Evolutionary conservation across 1,139 yeast species (phyloP), one percentile per base, ranked within the genome.

Genomic region (Taiozyma onychis): DNA sequence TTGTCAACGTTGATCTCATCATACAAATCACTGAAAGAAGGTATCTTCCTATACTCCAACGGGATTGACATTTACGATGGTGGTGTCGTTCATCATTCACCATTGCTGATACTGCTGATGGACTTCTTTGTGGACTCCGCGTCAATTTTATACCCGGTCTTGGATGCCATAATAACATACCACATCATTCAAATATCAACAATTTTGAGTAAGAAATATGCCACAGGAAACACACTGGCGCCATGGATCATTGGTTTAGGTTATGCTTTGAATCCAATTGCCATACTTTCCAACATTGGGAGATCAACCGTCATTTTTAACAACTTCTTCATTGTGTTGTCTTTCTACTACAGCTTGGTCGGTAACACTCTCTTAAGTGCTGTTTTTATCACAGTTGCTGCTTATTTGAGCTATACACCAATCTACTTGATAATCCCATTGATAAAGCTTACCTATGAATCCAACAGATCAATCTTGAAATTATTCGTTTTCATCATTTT

Each of bases 51-150:
- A 54, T 69, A 80, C 51, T 66, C 74, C n/a, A 77, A 82, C 55
- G 75, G 76, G 14, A 73, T 85, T 46, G 77, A 84, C 52, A 81
- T 91, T 6, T 91, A 90, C 61, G 81, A 81, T 53, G 96, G 96
- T 21, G 96, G 96, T 2, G 83, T 88, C 32, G 88, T 86, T 45
- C 95, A 90, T 65, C 95, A 89, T 62, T 77, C 95, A 5, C 97
- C 97, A 1, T 64, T 91, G 35, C 57, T 80, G 11, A 71, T 85
- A 55, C 71, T 74, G 32, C 53, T 73, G 3, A 54, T 81, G 44
- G 56, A 56, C 3, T 48, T 55, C 10, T 50, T 65, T 52, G 46
- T 58, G 18, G 55, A 54, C 18, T 57, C 66, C 43, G 58, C 62
- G 24, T 58, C 70, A 26, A 52, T 75, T 13, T 64, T 75, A 1